Evolutionary conservation across 768 basidiomycete species (phyloP).

Genomic region (Rhizopogon salebrosus): DNA sequence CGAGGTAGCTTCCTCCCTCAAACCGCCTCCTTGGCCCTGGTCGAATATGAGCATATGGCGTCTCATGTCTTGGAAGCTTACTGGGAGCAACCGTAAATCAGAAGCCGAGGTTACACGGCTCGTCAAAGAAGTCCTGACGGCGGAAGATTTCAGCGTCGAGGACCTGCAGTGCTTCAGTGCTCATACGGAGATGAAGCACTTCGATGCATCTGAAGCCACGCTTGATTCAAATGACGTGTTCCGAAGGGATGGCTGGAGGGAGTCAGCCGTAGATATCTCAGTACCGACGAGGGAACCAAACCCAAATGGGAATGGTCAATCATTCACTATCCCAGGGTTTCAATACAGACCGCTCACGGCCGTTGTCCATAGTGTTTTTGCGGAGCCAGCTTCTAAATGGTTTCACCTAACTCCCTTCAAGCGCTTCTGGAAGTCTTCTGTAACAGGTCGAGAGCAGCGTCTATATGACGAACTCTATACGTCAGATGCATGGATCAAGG

Average conservation of each 20-base stretch:
- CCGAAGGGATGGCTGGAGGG: slow-evolving; percentile 7
- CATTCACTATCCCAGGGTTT: slow-evolving; percentile 24
- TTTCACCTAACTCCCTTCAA: slow-evolving; percentile 24
- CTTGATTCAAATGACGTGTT: not conserved
- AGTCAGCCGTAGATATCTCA: slow-evolving; percentile 15
- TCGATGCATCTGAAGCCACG: slow-evolving; percentile 8
- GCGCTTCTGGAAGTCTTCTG: slow-evolving; percentile 11
- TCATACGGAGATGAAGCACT: slow-evolving; percentile 1
- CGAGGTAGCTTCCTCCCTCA: not conserved
- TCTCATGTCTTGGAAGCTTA: slow-evolving; percentile 13
- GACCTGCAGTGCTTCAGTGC: slow-evolving; percentile 16
- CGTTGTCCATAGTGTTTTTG: slow-evolving; percentile 8
- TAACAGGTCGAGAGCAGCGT: slow-evolving; percentile 5
- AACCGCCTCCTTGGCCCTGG: slow-evolving; percentile 11
- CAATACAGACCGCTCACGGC: slow-evolving; percentile 15
- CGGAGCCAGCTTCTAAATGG: slow-evolving; percentile 3
- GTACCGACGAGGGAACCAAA: slow-evolving; percentile 24
- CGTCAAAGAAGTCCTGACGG: not conserved
- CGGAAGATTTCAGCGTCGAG: slow-evolving; percentile 1
- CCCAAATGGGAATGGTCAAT: slow-evolving; percentile 7
- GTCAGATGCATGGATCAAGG: slow-evolving; percentile 16
- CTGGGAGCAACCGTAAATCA: slow-evolving; percentile 5
- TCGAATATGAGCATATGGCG: slow-evolving; percentile 5
- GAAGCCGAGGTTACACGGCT: slow-evolving; percentile 5
- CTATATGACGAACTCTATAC: slow-evolving; percentile 21